Base-by-base conservation (phyloP, 768 basidiomycete genomes). In the Lactifluus subvellereus region DNA sequence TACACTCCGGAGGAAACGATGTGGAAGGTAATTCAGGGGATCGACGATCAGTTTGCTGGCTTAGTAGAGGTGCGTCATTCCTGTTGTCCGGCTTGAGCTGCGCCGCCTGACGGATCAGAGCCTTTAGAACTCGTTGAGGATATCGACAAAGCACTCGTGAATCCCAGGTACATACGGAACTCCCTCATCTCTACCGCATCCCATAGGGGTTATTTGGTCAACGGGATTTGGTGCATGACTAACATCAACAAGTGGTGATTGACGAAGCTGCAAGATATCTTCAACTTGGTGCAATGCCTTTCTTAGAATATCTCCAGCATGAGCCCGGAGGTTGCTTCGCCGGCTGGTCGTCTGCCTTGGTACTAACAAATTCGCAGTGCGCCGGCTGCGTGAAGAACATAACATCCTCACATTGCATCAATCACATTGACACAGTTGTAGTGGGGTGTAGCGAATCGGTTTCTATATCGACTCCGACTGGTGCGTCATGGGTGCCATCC, bases 401-500 rank as follows among this genome's bases (percentile, higher is more conserved):
- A 83, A 82, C 38, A 88, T 98, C 69, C 80, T 80, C 13, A 94
- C 95, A 0, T 96, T 93, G 27, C 73, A 90, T 97, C 76, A 98
- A 98, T 79, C 96, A 98, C 73, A 99, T 98, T 73, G 97, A 99
- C 70, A 98, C 97, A 0, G 95, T 98, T 60, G 96, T 96, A 11
- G 96, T 14, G 97, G 97, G 61, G 96, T 98, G 2, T 99, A 99
- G 76, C 88, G 97, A 58, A 99, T 99, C 68, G 96, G 97, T 18
- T 98, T 95, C 2, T 98, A 94, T 4, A 97, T 99, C 74, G 96
- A 99, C 77, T 98, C 98, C 76, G 96, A 98, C 73, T 99, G 96
- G 96, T 98, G 96, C 74, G 97, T 97, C 16, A 97, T 99, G 57
- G 88, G 95, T 54, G 94, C 95, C 37, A 98, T 98, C 72, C 80